phyloP scores from a whole-genome alignment of 495 filamentous ascomycete species.

The Lindgomyces ingoldianus region DNA sequence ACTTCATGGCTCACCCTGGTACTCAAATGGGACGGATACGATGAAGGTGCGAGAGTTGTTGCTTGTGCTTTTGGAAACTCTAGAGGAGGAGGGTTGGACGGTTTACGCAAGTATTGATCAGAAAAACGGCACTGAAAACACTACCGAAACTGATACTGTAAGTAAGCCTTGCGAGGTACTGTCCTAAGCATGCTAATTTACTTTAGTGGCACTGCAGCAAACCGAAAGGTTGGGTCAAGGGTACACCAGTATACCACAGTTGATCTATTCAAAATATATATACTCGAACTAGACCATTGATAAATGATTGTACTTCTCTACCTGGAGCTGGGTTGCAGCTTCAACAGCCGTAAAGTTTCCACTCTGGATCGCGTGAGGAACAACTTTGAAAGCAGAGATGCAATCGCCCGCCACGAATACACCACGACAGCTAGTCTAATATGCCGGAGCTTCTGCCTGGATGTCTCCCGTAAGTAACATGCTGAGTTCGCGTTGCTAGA shows the following conservation, averaged over 20 bases:
- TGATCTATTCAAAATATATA: too few species aligned
- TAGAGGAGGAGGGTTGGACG: constrained; percentile 33
- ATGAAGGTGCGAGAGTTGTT: constrained; percentile 22
- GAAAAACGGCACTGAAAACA: constrained; percentile 20
- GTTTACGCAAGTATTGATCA: constrained; percentile 35
- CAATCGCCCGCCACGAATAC: constrained; percentile 35
- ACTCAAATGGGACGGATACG: constrained; percentile 8
- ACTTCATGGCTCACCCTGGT: constrained; percentile 21
- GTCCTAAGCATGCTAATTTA: too few species aligned
- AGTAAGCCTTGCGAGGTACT: too few species aligned
- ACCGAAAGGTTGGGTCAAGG: too few species aligned
- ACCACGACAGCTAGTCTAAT: constrained; percentile 26
- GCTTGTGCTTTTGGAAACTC: constrained; percentile 19
- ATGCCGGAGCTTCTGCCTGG: constrained; percentile 16
- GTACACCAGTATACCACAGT: too few species aligned
- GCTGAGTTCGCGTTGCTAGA: constrained; percentile 16
- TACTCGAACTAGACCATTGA: constrained; percentile 14
- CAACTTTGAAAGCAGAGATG: constrained; percentile 11
- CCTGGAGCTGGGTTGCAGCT: constrained; percentile 17
- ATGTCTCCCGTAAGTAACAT: constrained; percentile 5
- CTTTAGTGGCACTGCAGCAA: too few species aligned
- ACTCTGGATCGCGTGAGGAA: constrained; percentile 12
- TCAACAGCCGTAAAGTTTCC: constrained; percentile 18
- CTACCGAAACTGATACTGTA: constrained; percentile 28
- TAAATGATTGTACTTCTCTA: constrained; percentile 14